Evolutionary conservation across 1,284 basidiomycete species (phyloP), one percentile per base, ranked within the genome.

Genomic region (Irpex sp.): DNA sequence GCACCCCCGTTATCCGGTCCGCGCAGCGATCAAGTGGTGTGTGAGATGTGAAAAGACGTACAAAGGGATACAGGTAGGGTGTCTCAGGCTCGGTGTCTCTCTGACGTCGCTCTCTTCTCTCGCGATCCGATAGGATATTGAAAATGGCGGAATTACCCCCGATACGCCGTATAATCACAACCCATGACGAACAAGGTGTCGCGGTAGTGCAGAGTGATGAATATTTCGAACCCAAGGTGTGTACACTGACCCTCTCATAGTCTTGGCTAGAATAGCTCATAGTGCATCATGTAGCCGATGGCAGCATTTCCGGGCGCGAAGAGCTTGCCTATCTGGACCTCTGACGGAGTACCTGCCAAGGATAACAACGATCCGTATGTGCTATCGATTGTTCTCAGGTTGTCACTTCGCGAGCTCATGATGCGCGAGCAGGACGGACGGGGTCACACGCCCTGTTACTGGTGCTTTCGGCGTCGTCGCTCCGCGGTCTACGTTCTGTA

Each of bases 101-200:
- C 7, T 8, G 49, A 47, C n/a, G 49, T 3, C 15, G 9, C 13
- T 56, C 15, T 36, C 13, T 31, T 31, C 31, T 36, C 54, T 52
- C 15, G 19, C 21, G n/a, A 9, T 52, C 21, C 51, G 9, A 19
- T 13, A 19, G 13, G 54, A 15, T 4, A 13, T 31, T 8, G 26
- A 7, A 19, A 13, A 64, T 64, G 63, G 17, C 66, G 58, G 64
- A 67, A 54, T 61, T 40, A 4, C 6, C 62, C 40, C 34, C 65
- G 13, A 79, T 75, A n/a, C 77, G 81, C 57, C 81, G 83, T 57
- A 76, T 87, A 62, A 81, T 87, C 9, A 85, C 84, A 44, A 69
- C 76, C 6, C 84, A 87, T 55, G 64, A 67, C 47, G 59, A 48
- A 1, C 62, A 64, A 13, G 73, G 72, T 2, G 40, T 68, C 0